Evolutionary conservation across 2,329 filamentous ascomycete genomes (phyloP).

Genomic region (Sclerotinia trifoliorum): DNA sequence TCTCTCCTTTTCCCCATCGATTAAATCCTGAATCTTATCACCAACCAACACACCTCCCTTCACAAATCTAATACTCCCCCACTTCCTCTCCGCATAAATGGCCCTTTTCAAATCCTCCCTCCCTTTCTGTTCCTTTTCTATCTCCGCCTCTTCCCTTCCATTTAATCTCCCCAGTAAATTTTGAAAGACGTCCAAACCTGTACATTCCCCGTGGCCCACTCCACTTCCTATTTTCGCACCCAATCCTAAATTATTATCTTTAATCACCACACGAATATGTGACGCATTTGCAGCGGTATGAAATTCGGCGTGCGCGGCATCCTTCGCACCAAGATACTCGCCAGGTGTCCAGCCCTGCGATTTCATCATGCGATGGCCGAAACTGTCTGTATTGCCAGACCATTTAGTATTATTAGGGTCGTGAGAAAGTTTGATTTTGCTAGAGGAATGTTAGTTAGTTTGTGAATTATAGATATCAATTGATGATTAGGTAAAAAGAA

Average conservation of each 20-base stretch:
- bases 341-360: conserved; percentile 91
- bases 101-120: conserved; percentile 70
- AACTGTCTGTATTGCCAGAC: conserved; percentile 76
- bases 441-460: conserved; percentile 47
- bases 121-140: conserved; percentile 67
- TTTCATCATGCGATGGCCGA: conserved; percentile 86
- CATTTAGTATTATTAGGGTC: conserved; percentile 97
- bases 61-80: conserved; percentile 82
- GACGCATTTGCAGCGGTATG: conserved; percentile 80
- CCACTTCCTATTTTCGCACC: conserved; percentile 76
- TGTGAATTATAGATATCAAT: not conserved
- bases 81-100: conserved; percentile 71
- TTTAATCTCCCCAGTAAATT: conserved; percentile 85
- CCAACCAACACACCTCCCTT: conserved; percentile 71
- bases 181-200: conserved; percentile 83
- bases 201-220: conserved; percentile 65
- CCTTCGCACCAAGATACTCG: conserved; percentile 72
- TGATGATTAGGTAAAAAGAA: conserved; percentile 30
- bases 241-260: conserved; percentile 88
- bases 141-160: conserved; percentile 73
- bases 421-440: conserved; percentile 66
- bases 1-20: conserved; percentile 41
- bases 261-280: conserved; percentile 80
- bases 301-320: conserved; percentile 71
- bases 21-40: conserved; percentile 53